Base-by-base conservation (phyloP, 345 rosid genomes). In the Hibiscus tridactylites region DNA sequence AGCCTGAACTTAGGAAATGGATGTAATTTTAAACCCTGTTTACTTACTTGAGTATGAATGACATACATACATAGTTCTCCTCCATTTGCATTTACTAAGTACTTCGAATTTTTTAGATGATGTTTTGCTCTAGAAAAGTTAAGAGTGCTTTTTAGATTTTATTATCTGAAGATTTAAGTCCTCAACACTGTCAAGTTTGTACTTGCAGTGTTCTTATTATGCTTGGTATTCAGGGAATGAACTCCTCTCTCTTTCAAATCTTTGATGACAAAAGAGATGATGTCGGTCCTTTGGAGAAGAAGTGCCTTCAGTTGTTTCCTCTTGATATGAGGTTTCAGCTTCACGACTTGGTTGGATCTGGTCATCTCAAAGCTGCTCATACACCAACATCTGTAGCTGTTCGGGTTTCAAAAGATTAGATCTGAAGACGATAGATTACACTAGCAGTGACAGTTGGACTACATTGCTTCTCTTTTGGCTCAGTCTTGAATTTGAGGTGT, bases 281-380 rank as follows among this genome's bases (percentile, higher is more conserved):
- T 90, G 90, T 69, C 90, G 89, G 83, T 91, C 4, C 47, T 74
- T 82, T 92, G 74, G 97, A 95, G 81, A 95, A 89, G 85, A 95
- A 85, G 85, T 81, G 83, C 42, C 93, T 95, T 62, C 85, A 93
- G 46, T 72, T 66, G 31, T 90, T 97, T 63, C 90, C 79, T 17
- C 31, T 95, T 46, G 97, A 92, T 76, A 85, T 92, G 78, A 91
- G 99, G 76, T 95, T 92, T 83, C 97, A 95, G 82, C 81, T 92
- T 39, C 90, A 95, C 37, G 97, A 92, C 71, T 78, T 92, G 84
- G 87, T 92, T 74, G 97, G 99, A 81, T 92, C 97, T 26, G 96
- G 93, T 74, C 89, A 83, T 75, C 84, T 90, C 70, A 85, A 83
- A 84, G 88, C 85, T 7, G 44, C 74, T 54, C 76, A 84, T 7